These are phyloP conservation scores for Salix suchowensis DNA, from an alignment of 345 rosid genomes.

Conservation along the genomic window DNA sequence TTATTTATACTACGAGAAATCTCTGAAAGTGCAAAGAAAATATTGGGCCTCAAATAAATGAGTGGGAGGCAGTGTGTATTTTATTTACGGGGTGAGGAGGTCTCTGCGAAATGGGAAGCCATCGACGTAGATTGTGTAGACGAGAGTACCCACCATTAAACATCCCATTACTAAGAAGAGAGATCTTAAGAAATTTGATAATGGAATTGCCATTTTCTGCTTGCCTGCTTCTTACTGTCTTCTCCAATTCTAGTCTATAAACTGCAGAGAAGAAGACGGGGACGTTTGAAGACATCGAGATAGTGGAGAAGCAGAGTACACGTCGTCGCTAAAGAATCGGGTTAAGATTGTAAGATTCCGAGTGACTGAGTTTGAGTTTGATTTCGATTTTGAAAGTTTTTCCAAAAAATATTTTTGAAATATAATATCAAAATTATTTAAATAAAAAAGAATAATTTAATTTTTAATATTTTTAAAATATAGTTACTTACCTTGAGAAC, in stretches of 20 bases:
- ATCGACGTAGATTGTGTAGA: constrained; percentile 53
- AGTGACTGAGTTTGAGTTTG: too few species aligned
- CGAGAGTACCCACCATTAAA: constrained; percentile 47
- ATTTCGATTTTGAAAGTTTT: too few species aligned
- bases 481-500: too few species aligned
- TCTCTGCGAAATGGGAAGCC: constrained; percentile 71
- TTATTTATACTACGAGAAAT: neutral
- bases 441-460: too few species aligned
- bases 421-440: too few species aligned
- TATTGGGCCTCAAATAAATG: too few species aligned
- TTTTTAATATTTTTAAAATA: too few species aligned
- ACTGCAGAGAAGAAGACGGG: constrained; percentile 5
- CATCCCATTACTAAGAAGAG: constrained; percentile 42
- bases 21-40: neutral
- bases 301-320: constrained; percentile 32
- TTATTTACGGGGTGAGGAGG: constrained; percentile 62
- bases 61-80: constrained; percentile 7
- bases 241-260: neutral
- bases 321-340: constrained; percentile 18
- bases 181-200: constrained; percentile 36
- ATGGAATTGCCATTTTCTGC: constrained; percentile 33
- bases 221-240: neutral
- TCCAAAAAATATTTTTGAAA: too few species aligned
- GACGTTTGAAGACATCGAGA: neutral
- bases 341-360: neutral